These are phyloP conservation scores for Aspergillus wentii DNA, from an alignment of 495 filamentous ascomycete genomes.

Conservation along the genomic window DNA sequence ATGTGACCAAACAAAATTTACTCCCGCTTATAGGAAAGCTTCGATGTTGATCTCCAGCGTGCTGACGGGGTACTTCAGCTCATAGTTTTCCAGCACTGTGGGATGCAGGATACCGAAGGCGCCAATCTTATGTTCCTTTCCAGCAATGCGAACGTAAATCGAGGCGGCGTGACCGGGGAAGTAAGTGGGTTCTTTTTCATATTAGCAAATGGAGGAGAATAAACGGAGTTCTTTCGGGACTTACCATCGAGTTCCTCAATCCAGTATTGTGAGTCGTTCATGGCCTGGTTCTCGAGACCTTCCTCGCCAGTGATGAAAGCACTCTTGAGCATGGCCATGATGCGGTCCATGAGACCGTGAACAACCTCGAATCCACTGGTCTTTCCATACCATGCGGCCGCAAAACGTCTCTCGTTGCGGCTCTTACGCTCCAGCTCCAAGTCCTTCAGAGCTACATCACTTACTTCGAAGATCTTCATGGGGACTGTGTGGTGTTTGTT, in stretches of 20 bases:
- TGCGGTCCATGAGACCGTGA: slow-evolving; percentile 85
- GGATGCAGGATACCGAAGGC: slow-evolving; percentile 92
- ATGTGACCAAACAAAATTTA: background rate
- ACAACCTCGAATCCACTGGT: slow-evolving; percentile 94
- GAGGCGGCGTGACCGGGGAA: slow-evolving; percentile 85
- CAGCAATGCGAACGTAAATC: slow-evolving; percentile 66
- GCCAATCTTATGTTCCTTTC: slow-evolving; percentile 69
- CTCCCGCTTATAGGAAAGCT: slow-evolving; percentile 66
- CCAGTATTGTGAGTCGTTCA: slow-evolving; percentile 71
- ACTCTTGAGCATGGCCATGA: slow-evolving; percentile 87
- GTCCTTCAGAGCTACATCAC: slow-evolving; percentile 90
- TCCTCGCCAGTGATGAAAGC: slow-evolving; percentile 75
- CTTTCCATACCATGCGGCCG: slow-evolving; percentile 92
- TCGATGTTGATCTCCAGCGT: slow-evolving; percentile 95
- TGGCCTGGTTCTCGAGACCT: slow-evolving; percentile 51
- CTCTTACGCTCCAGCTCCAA: slow-evolving; percentile 69
- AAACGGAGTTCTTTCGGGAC: slow-evolving; percentile 11
- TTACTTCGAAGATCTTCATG: slow-evolving; percentile 89
- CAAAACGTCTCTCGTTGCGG: slow-evolving; percentile 90
- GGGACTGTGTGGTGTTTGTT: slow-evolving; percentile 88
- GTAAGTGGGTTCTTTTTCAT: slow-evolving; percentile 69
- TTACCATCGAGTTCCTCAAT: slow-evolving; percentile 82
- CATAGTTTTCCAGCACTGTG: slow-evolving; percentile 87
- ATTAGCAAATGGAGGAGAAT: slow-evolving; percentile 4
- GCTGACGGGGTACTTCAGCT: slow-evolving; percentile 89